A percentile compares a stretch with the other conserved stretches of the same genome.
These are phyloP conservation scores for Lipomyces sp. DNA, from an alignment of 805 yeast genomes.

Conservation along the genomic window DNA sequence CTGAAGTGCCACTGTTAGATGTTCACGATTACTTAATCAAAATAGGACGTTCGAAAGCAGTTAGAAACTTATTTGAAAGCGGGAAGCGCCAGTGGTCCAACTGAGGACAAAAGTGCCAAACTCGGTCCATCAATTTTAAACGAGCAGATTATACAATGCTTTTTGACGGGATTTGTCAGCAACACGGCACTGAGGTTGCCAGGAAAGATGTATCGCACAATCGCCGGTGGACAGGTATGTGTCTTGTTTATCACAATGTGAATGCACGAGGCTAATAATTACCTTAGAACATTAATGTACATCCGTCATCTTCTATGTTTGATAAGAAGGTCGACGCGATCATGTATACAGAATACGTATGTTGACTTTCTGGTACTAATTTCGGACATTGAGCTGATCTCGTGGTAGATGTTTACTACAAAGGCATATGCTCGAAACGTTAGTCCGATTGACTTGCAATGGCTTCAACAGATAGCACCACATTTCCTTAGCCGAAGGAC, in stretches of 20 bases:
- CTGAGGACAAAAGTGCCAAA: neutral
- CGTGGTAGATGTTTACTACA: constrained; percentile 62
- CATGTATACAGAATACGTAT: constrained; percentile 90
- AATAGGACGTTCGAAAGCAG: constrained; percentile 70
- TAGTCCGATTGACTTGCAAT: constrained; percentile 75
- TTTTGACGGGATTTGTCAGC: constrained; percentile 79
- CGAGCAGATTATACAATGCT: constrained; percentile 70
- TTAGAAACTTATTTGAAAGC: constrained; percentile 50
- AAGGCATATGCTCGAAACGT: constrained; percentile 92
- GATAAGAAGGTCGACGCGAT: constrained; percentile 83
- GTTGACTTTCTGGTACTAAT: constrained; percentile 1
- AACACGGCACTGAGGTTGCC: constrained; percentile 95
- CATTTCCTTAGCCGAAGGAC: constrained; percentile 56
- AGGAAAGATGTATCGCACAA: constrained; percentile 88
- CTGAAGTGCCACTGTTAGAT: neutral
- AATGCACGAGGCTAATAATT: neutral
- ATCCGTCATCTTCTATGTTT: constrained; percentile 54
- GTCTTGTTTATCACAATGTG: neutral
- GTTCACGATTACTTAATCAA: neutral
- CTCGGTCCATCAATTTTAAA: constrained; percentile 22
- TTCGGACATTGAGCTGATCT: constrained; percentile 2
- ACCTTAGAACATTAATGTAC: constrained; percentile 28
- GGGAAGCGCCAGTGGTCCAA: constrained; percentile 3
- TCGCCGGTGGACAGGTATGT: constrained; percentile 70
- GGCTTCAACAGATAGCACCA: constrained; percentile 86